Conservation (phyloP, 371 early-diverging fungal species). For the Basidiobolus meristosporus region DNA sequence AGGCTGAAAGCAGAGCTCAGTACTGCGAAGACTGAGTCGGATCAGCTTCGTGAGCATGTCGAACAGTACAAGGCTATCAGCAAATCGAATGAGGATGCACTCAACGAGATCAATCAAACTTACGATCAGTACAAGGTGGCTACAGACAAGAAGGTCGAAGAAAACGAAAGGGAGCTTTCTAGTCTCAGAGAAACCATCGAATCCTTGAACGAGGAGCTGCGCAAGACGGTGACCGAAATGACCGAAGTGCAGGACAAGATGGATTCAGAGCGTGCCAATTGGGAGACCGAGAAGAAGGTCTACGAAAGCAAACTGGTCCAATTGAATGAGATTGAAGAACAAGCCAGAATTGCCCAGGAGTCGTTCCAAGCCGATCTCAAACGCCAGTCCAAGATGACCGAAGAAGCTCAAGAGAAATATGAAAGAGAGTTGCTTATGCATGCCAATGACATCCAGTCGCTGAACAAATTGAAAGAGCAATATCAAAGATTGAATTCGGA, state of each 20-base stretch:
- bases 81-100: slow-evolving; percentile 16
- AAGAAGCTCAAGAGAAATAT: slow-evolving; percentile 23
- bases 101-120: too few relatives aligned
- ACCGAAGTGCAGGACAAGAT: slow-evolving; percentile 19
- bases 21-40: slow-evolving; percentile 13
- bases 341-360: slow-evolving; percentile 6
- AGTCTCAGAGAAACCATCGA: slow-evolving; percentile 12
- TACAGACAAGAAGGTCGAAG: too few relatives aligned
- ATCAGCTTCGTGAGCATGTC: slow-evolving; percentile 13
- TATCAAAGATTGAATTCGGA: slow-evolving; percentile 5
- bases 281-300: slow-evolving; percentile 10
- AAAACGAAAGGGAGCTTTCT: too few relatives aligned
- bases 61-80: slow-evolving; percentile 29
- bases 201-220: slow-evolving; percentile 12
- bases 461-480: slow-evolving; percentile 10
- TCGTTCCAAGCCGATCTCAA: slow-evolving; percentile 12
- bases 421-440: slow-evolving; percentile 28
- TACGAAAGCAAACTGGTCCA: slow-evolving; percentile 15
- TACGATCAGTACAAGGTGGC: too few relatives aligned
- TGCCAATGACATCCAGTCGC: slow-evolving; percentile 20
- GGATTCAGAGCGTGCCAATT: slow-evolving; percentile 15
- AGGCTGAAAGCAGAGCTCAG: slow-evolving; percentile 7
- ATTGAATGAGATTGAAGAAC: slow-evolving; percentile 11
- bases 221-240: slow-evolving; percentile 12
- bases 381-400: slow-evolving; percentile 10